Evolutionary conservation across 768 basidiomycete genomes (phyloP), one percentile per base, ranked within the genome.

Genomic region (Termitomyces sp.): DNA sequence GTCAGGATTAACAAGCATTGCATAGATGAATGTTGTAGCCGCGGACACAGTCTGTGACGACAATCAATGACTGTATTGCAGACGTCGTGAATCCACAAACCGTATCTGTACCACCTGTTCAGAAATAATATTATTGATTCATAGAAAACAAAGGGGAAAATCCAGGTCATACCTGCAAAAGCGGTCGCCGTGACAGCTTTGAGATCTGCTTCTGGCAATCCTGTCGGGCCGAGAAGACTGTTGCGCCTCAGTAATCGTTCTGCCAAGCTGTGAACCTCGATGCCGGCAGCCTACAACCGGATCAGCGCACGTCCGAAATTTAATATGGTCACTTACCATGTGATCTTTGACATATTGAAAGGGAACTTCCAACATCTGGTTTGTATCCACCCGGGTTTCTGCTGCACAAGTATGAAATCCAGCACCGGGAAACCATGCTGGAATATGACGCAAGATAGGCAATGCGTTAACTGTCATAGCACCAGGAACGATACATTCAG

Each of bases 1-100:
- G 4, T 61, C 57, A 11, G 66, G 65, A 44, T 68, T 58, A 20
- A 67, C 27, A 2, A 61, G 27, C 63, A 70, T 68, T 1, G 62
- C 66, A 11, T 65, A 66, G 33, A 67, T 55, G n/a, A 65, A 66
- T 0, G 61, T 27, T 4, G 27, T 27, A 27, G 27, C 27, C 4
- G 27, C 27, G 27, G 27, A 27, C 27, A 27, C 27, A 11, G 57
- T 58, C 64, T 64, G 22, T 13, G 12, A 13, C 13, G 24, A 5
- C n/a, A n/a, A n/a, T 45, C 24, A 45, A 24, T 1, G 9, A 12
- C 44, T 45, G 22, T 11, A 45, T 4, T 12, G 13, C 44, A 24
- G 24, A 5, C 12, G 12, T 1, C 12, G 22, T 12, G 20, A 22
- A 45, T 22, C 24, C 13, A 45, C 44, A 27, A 27, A 27, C 27